Conservation (phyloP, 176 grass and related monocot genomes). For the Chloris gayana region DNA sequence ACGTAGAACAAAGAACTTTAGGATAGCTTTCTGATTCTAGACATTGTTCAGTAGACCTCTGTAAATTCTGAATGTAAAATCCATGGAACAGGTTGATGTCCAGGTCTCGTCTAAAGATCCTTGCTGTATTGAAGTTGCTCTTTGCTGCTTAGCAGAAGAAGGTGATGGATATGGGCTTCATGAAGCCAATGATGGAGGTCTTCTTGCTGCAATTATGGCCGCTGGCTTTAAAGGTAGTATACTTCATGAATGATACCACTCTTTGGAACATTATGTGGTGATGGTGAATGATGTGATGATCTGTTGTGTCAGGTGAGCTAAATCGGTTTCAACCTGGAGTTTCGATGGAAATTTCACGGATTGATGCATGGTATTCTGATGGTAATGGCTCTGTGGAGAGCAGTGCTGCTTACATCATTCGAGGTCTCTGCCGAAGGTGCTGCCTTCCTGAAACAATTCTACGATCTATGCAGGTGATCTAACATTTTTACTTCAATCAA, state of each 20-base stretch:
- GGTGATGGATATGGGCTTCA: constrained; percentile 86
- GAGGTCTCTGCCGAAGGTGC: constrained; percentile 81
- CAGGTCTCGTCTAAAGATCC: constrained; percentile 64
- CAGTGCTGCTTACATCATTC: constrained; percentile 76
- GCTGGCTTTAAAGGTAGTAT: constrained; percentile 89
- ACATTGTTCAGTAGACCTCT: constrained; percentile 4
- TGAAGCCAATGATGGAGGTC: constrained; percentile 86
- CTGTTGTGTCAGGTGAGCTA: constrained; percentile 64
- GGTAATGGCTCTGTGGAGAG: constrained; percentile 55
- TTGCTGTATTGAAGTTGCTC: constrained; percentile 79
- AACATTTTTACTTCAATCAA: constrained; percentile 13
- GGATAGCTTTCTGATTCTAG: not conserved
- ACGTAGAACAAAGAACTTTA: not conserved
- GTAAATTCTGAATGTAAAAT: constrained; percentile 22
- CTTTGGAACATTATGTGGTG: constrained; percentile 12
- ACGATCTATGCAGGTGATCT: constrained; percentile 87
- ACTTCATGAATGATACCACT: not conserved
- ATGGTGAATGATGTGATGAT: constrained; percentile 32
- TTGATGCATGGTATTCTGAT: constrained; percentile 96
- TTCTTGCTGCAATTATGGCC: constrained; percentile 81
- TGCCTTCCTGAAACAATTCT: constrained; percentile 93
- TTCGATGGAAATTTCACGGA: constrained; percentile 87
- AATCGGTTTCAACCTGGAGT: constrained; percentile 96
- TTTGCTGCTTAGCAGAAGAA: constrained; percentile 71
- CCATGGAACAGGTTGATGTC: constrained; percentile 67